Evolutionary conservation across 1,284 basidiomycete genomes (phyloP), one percentile per base, ranked within the genome.

Genomic region (Rhodotorula sp.): DNA sequence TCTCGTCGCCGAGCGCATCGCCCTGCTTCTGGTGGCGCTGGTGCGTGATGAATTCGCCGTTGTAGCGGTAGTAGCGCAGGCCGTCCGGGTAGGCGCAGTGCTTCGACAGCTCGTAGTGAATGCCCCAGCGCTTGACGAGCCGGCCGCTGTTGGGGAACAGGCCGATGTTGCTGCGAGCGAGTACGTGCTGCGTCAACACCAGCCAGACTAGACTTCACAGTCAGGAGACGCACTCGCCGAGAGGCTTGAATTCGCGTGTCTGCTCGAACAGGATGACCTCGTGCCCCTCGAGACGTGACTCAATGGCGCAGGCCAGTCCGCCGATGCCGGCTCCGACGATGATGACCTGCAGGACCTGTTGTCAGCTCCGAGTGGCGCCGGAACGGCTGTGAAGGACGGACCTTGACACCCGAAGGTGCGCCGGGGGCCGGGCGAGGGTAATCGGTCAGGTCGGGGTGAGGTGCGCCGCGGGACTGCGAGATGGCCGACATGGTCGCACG

Each of bases 221-320:
- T n/a, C 10, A 48, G 16, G 25, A 55, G 57, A 77, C 74, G 57
- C 71, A 73, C 64, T 77, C 66, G 25, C 77, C 77, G 3, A 74
- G 71, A 16, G 72, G 62, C 55, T 73, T 73, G 42, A 77, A 64
- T 56, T 71, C 74, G 54, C 78, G 79, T 41, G 50, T 56, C 53
- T 61, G 60, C 60, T 67, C 66, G 8, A 82, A 64, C 16, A 81
- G 68, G 45, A 78, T 66, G 16, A 80, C 80, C 5, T 79, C 72
- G 66, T 78, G 78, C 4, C 79, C 79, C 63, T 81, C 80, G 23
- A 77, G 72, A 27, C 76, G 76, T 19, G 74, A 80, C 67, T 79
- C 80, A 45, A 82, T 78, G 16, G 80, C 80, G 59, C 80, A 80
- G 2, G 77, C 78, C 3, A 82, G 71, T 12, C 80, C 80, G 14